Conservation (phyloP, 2,329 filamentous ascomycete genomes). For the Whalleya microplaca region DNA sequence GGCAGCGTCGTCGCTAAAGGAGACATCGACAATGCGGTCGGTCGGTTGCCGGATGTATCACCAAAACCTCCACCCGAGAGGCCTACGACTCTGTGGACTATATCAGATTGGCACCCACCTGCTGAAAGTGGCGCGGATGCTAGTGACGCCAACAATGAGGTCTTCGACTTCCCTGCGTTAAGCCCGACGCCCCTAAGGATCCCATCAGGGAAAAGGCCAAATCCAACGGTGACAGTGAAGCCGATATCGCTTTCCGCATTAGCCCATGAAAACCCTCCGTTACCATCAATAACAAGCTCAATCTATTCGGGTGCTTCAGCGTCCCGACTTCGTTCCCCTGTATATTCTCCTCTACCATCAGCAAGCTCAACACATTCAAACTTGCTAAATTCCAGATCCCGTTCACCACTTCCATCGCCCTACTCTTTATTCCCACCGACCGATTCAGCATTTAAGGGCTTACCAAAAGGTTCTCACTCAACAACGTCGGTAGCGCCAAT, state of each 20-base stretch:
- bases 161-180: background rate
- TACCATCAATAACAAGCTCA: conserved; percentile 7
- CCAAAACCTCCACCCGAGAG: no score
- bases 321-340: conserved; percentile 4
- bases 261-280: conserved; percentile 7
- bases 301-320: background rate
- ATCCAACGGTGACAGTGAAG: background rate
- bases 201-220: background rate
- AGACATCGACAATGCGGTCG: no score
- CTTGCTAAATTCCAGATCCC: background rate
- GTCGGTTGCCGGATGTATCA: no score
- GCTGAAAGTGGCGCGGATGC: no score
- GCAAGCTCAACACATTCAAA: background rate
- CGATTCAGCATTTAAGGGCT: background rate
- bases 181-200: conserved; percentile 4
- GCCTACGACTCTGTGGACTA: no score
- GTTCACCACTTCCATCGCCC: conserved; percentile 13
- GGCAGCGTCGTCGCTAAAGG: no score
- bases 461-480: background rate
- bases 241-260: background rate
- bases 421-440: conserved; percentile 7
- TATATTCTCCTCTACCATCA: conserved; percentile 14
- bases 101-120: no score
- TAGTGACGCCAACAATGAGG: background rate
- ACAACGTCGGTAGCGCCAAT: background rate